These are phyloP conservation scores for Gautieria morchelliformis DNA, from an alignment of 768 basidiomycete genomes.

Conservation along the genomic window DNA sequence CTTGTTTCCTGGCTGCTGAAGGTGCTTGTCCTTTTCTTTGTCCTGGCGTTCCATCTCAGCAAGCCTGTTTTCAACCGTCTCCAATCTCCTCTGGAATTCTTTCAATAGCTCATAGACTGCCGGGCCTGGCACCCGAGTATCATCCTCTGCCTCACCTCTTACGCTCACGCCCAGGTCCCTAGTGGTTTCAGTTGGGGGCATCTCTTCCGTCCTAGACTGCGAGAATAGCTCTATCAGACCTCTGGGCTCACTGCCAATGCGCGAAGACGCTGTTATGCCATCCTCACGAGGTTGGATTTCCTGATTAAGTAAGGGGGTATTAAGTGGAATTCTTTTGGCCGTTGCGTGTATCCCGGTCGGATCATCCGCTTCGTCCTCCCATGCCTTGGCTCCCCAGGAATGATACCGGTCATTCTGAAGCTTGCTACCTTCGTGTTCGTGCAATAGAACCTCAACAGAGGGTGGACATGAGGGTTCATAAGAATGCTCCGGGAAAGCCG, in stretches of 20 bases:
- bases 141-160: not conserved
- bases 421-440: not conserved
- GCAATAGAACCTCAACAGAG: constrained; percentile 12
- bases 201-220: not conserved
- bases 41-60: constrained; percentile 11
- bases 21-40: not conserved
- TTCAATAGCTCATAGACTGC: constrained; percentile 1
- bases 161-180: not conserved
- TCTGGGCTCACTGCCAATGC: not conserved
- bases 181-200: not conserved
- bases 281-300: not conserved
- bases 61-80: constrained; percentile 11
- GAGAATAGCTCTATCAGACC: not conserved
- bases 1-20: not conserved
- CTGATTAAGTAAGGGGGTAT: not conserved
- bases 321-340: constrained; percentile 19
- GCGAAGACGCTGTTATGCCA: too few species aligned
- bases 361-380: constrained; percentile 25
- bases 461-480: constrained; percentile 16
- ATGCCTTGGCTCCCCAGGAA: constrained; percentile 27
- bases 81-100: constrained; percentile 9
- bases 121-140: not conserved
- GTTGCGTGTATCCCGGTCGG: constrained; percentile 18
- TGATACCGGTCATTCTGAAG: not conserved
- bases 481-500: constrained; percentile 17